Percentiles rank a stretch among this genome's conserved stretches.
phyloP scores from a whole-genome alignment of 139 green algal genomes.

The Bryopsis sp. region DNA sequence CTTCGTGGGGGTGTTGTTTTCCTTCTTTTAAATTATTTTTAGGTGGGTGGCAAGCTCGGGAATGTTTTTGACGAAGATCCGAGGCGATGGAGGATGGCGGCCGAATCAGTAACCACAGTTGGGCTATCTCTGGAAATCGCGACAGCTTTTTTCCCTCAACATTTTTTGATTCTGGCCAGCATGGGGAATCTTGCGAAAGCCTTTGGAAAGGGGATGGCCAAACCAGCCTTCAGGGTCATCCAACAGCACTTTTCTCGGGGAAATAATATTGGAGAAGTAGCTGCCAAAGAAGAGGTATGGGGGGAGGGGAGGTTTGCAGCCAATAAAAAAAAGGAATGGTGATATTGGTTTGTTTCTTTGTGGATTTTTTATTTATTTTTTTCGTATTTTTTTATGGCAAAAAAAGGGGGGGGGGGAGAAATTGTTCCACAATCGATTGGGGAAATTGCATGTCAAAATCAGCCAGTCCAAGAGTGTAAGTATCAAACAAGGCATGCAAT shows the following conservation, averaged over 20 bases:
- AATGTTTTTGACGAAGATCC: constrained; percentile 35
- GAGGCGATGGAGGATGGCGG: constrained; percentile 49
- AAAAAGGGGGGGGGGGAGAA: too few species aligned
- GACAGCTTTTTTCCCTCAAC: constrained; percentile 48
- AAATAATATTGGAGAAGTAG: constrained; percentile 78
- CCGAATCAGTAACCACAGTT: constrained; percentile 36
- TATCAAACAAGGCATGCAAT: too few species aligned
- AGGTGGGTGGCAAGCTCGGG: constrained; percentile 34
- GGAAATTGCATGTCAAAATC: too few species aligned
- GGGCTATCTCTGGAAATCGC: constrained; percentile 70
- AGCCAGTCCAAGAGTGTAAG: too few species aligned
- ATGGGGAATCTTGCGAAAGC: constrained; percentile 59
- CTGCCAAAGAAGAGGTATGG: constrained; percentile 77
- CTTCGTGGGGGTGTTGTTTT: too few species aligned
- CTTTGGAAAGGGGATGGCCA: constrained; percentile 66
- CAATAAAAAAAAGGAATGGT: background rate
- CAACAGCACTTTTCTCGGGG: constrained; percentile 59
- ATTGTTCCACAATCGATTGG: too few species aligned
- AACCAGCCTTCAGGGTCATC: constrained; percentile 75
- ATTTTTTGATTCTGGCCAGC: constrained; percentile 70
- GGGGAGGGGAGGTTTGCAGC: background rate
- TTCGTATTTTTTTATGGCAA: too few species aligned
- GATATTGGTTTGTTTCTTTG: too few species aligned
- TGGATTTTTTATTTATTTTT: too few species aligned
- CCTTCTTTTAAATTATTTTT: too few species aligned